Evolutionary conservation across 2,329 filamentous ascomycete species (phyloP).

Genomic region (Clonostachys byssicola): DNA sequence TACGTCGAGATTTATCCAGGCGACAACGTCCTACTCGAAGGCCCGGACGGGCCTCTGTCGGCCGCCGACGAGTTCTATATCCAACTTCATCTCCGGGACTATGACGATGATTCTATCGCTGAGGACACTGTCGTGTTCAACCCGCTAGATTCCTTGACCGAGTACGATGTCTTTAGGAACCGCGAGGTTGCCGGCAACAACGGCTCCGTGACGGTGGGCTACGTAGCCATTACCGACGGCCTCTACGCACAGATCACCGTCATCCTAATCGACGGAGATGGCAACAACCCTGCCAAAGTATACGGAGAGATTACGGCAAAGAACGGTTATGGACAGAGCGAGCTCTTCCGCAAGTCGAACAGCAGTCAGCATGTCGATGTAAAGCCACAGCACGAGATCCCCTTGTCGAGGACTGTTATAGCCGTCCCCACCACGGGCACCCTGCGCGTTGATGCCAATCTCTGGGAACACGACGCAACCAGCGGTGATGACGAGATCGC

Average conservation of each 20-base stretch:
- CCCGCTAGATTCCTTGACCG: not conserved
- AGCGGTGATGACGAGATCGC: too few relatives aligned
- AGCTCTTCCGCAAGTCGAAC: too few relatives aligned
- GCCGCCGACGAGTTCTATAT: too few relatives aligned
- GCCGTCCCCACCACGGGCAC: too few relatives aligned
- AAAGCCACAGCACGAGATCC: too few relatives aligned
- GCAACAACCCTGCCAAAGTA: not conserved
- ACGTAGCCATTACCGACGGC: not conserved
- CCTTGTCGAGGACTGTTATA: too few relatives aligned
- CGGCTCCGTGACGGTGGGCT: not conserved
- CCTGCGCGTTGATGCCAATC: too few relatives aligned
- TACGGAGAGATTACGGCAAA: not conserved
- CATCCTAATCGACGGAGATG: not conserved
- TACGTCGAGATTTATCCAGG: too few relatives aligned
- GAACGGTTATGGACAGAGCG: not conserved
- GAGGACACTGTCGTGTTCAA: not conserved
- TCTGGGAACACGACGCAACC: too few relatives aligned
- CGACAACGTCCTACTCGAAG: too few relatives aligned
- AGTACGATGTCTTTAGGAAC: not conserved
- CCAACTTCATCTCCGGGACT: constrained; percentile 6
- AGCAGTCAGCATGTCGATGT: too few relatives aligned
- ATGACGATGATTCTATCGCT: not conserved
- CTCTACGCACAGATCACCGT: not conserved
- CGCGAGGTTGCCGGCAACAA: not conserved
- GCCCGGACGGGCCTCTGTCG: too few relatives aligned